A percentile compares a stretch with the other conserved stretches of the same genome.
Conservation (phyloP, 176 grass and related monocot species). For the Aegilops speltoides region DNA sequence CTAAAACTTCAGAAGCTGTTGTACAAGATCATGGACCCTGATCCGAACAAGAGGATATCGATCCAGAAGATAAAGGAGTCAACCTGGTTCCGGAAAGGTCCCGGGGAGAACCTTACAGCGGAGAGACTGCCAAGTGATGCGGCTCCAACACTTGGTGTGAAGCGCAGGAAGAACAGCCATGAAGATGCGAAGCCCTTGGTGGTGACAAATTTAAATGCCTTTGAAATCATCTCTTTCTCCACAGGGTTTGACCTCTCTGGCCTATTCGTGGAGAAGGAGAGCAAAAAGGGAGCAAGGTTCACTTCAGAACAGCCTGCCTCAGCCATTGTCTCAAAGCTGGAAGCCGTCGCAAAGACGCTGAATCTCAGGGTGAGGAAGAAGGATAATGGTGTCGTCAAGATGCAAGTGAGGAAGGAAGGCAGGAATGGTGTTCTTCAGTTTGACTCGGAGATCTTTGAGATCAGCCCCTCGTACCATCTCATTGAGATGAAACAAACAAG, state of each 20-base stretch:
- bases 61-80: constrained; percentile 71
- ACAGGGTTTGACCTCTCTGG: constrained; percentile 65
- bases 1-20: constrained; percentile 55
- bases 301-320: constrained; percentile 59
- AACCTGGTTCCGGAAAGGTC: constrained; percentile 76
- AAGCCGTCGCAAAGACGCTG: constrained; percentile 57
- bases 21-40: constrained; percentile 69
- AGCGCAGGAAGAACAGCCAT: constrained; percentile 21
- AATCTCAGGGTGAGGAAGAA: constrained; percentile 80
- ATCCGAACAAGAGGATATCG: constrained; percentile 61
- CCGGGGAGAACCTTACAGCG: constrained; percentile 19
- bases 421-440: constrained; percentile 67
- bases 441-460: constrained; percentile 67
- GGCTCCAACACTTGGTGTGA: background rate
- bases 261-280: constrained; percentile 54
- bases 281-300: constrained; percentile 60
- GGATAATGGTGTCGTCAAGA: constrained; percentile 57
- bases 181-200: constrained; percentile 29
- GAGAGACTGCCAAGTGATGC: constrained; percentile 25
- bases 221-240: constrained; percentile 79
- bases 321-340: constrained; percentile 49
- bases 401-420: constrained; percentile 61
- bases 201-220: constrained; percentile 68
- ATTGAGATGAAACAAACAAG: constrained; percentile 73
- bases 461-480: constrained; percentile 50